Evolutionary conservation across 176 grass and related monocot genomes (phyloP).

Genomic region (Oryza meridionalis): DNA sequence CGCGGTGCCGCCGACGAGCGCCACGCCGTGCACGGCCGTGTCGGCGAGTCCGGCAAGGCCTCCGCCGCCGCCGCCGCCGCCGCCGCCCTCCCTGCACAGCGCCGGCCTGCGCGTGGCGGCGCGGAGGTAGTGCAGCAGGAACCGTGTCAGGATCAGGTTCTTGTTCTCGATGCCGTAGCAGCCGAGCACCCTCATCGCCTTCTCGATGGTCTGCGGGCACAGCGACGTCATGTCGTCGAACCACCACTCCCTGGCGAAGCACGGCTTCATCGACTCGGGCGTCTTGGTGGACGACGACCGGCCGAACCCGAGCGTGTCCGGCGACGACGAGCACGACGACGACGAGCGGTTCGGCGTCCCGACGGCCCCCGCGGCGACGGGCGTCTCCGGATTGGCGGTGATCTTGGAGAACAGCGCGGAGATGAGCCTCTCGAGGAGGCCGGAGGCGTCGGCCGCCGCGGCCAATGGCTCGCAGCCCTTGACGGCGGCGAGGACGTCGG

Average conservation of each 20-base stretch:
- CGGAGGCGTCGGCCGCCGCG: constrained; percentile 39
- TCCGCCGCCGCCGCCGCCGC: background rate
- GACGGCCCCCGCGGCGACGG: constrained; percentile 17
- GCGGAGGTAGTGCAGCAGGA: constrained; percentile 86
- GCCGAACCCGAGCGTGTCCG: constrained; percentile 54
- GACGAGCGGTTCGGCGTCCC: constrained; percentile 54
- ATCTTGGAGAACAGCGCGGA: constrained; percentile 74
- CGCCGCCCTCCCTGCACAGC: constrained; percentile 10
- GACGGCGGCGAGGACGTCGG: constrained; percentile 64
- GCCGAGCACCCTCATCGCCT: constrained; percentile 70
- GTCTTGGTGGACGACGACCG: constrained; percentile 66
- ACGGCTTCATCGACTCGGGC: constrained; percentile 64
- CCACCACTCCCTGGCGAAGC: constrained; percentile 80
- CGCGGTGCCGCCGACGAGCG: constrained; percentile 53
- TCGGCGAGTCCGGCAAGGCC: constrained; percentile 64
- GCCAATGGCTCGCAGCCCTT: constrained; percentile 66
- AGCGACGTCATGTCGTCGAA: constrained; percentile 75
- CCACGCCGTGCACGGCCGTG: constrained; percentile 89
- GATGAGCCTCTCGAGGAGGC: constrained; percentile 63
- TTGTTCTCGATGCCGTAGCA: constrained; percentile 82
- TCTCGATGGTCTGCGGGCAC: constrained; percentile 63
- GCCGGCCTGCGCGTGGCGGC: constrained; percentile 36
- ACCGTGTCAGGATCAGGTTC: constrained; percentile 80
- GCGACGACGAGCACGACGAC: constrained; percentile 74
- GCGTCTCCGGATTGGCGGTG: constrained; percentile 50